Evolutionary conservation across 2,329 filamentous ascomycete species (phyloP).

Genomic region (Colletotrichum sublineola): DNA sequence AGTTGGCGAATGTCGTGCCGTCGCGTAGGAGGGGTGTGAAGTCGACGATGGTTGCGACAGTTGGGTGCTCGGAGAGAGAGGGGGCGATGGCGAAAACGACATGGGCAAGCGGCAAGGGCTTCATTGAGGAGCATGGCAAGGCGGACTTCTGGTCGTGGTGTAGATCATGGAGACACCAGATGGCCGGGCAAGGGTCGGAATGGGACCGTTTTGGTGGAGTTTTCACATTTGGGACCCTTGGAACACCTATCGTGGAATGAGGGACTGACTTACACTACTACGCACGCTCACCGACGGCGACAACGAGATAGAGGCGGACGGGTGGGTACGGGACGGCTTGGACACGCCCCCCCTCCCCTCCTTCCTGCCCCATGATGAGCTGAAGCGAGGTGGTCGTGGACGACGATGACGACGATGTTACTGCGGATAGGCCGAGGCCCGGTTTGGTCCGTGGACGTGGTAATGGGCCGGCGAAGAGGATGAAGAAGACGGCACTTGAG

Average conservation of each 20-base stretch:
- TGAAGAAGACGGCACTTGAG: slow-evolving; percentile 1
- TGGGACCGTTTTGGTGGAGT: slow-evolving; percentile 9
- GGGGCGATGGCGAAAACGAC: slow-evolving; percentile 19
- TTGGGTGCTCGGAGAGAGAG: slow-evolving; percentile 24
- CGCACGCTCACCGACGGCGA: slow-evolving; percentile 24
- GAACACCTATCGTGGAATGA: not conserved
- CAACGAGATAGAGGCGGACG: slow-evolving; percentile 9
- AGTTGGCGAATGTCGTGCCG: slow-evolving; percentile 21
- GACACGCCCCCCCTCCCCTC: not conserved
- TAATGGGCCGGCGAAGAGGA: slow-evolving; percentile 3
- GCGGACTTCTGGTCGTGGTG: slow-evolving; percentile 20
- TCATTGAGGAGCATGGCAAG: slow-evolving; percentile 13
- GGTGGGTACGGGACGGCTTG: not conserved
- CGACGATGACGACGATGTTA: slow-evolving; percentile 16
- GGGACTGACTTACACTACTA: slow-evolving; percentile 6
- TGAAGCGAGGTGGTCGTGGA: slow-evolving; percentile 19
- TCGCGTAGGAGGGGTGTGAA: slow-evolving; percentile 22
- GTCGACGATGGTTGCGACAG: not conserved
- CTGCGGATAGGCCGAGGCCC: slow-evolving; percentile 16
- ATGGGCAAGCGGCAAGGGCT: slow-evolving; percentile 9
- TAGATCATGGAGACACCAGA: slow-evolving; percentile 24
- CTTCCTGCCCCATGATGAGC: slow-evolving; percentile 25
- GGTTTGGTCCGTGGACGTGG: slow-evolving; percentile 11
- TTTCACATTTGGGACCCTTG: not conserved
- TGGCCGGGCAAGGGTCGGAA: slow-evolving; percentile 2